Evolutionary conservation across 2,329 filamentous ascomycete species (phyloP).

Genomic region (Phialophora macrospora): DNA sequence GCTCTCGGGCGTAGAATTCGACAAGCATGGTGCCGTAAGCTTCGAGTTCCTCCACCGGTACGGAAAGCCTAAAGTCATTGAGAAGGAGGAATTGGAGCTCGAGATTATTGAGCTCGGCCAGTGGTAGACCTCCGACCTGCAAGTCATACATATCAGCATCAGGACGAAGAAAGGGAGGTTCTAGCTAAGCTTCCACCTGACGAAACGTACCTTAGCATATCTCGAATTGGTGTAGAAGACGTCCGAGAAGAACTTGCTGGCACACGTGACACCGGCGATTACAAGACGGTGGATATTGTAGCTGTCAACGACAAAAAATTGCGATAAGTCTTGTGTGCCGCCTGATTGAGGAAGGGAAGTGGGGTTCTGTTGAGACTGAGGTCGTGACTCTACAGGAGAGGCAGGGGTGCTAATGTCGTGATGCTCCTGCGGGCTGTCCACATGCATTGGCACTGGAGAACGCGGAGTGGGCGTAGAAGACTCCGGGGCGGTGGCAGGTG

Average conservation of each 20-base stretch:
- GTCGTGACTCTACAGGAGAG: constrained; percentile 8
- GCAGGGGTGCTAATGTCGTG: constrained; percentile 27
- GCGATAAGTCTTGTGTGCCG: constrained; percentile 48
- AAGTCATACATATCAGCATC: constrained; percentile 31
- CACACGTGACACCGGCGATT: constrained; percentile 95
- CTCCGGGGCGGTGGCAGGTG: constrained; percentile 34
- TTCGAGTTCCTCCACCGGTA: constrained; percentile 93
- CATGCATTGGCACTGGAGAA: constrained; percentile 31
- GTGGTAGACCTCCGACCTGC: constrained; percentile 89
- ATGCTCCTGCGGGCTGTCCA: constrained; percentile 35
- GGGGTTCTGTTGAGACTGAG: constrained; percentile 6
- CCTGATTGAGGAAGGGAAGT: constrained; percentile 15
- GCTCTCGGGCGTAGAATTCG: constrained; percentile 93
- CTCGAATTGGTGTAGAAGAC: constrained; percentile 99
- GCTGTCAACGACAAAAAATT: constrained; percentile 94
- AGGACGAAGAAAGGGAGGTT: not conserved
- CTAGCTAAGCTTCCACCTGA: not conserved
- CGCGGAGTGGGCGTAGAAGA: constrained; percentile 30
- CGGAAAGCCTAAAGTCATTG: constrained; percentile 92
- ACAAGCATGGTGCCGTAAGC: constrained; percentile 98
- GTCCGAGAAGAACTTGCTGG: constrained; percentile 98
- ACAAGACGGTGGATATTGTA: constrained; percentile 98
- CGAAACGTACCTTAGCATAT: constrained; percentile 83
- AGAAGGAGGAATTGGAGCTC: constrained; percentile 94
- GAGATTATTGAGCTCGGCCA: constrained; percentile 91